These are phyloP conservation scores for Starmerella scarabaei DNA, from an alignment of 805 yeast species.

Conservation along the genomic window DNA sequence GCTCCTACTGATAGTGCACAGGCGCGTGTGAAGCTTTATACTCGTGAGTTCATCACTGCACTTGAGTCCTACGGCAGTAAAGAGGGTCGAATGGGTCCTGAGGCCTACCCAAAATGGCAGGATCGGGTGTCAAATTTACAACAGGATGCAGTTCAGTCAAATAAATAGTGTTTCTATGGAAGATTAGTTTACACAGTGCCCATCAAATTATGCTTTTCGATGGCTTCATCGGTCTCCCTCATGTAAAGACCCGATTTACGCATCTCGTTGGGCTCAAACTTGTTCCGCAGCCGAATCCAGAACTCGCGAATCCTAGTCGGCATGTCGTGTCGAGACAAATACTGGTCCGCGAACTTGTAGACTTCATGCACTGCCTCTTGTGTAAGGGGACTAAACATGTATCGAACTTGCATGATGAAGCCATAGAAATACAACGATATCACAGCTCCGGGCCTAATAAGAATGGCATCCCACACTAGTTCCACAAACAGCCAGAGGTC, in stretches of 20 bases:
- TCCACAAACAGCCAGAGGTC: slow-evolving; percentile 38
- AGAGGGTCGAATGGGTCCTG: slow-evolving; percentile 39
- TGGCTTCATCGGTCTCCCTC: slow-evolving; percentile 17
- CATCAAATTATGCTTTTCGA: slow-evolving; percentile 13
- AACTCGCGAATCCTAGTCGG: slow-evolving; percentile 37
- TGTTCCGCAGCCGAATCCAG: slow-evolving; percentile 37
- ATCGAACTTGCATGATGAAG: slow-evolving; percentile 57
- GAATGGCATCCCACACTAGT: slow-evolving; percentile 34
- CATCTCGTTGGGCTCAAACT: slow-evolving; percentile 17
- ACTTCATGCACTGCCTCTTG: slow-evolving; percentile 48
- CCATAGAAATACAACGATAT: slow-evolving; percentile 35
- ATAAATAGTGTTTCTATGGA: not conserved
- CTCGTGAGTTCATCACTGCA: slow-evolving; percentile 7
- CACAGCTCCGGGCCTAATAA: slow-evolving; percentile 55
- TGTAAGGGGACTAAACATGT: slow-evolving; percentile 56
- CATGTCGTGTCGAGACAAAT: slow-evolving; percentile 36
- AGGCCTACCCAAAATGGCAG: slow-evolving; percentile 89
- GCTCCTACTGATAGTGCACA: slow-evolving; percentile 2
- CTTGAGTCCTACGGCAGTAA: slow-evolving; percentile 48
- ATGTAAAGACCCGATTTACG: slow-evolving; percentile 3
- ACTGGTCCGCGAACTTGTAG: slow-evolving; percentile 45
- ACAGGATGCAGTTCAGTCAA: not conserved
- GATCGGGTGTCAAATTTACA: slow-evolving; percentile 34
- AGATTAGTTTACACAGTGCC: not conserved
- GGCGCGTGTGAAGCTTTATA: slow-evolving; percentile 9